Base-by-base conservation (phyloP, 2,329 filamentous ascomycete species). In the Nemania diffusa region DNA sequence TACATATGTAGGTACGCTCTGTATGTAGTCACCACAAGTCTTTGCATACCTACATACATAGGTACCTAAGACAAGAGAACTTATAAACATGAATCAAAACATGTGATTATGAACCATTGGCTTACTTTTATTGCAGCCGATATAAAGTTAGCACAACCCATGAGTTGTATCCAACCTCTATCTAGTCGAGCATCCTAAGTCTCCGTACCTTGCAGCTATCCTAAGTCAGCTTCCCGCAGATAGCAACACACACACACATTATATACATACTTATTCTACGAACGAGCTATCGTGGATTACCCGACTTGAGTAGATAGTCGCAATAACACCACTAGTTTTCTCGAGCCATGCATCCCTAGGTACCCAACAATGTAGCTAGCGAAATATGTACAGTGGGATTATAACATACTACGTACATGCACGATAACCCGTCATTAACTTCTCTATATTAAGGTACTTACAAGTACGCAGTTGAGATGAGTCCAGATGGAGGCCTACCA, bases 151-250 rank as follows among this genome's bases (percentile, higher is more conserved):
- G 9, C 29, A 32, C 29, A 9, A 32, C 29, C 29, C 9, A 32
- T 5, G 29, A 32, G 9, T 32, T 32, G 40, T 6, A 20, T 40
- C 37, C 8, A 34, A 40, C 15, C 5, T 13, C 37, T 17, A 50
- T 24, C 17, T 27, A 17, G 9, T 50, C 9, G 20, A 50, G 15
- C 46, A 50, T 50, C 46, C 46, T 20, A 27, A 24, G 2, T 11
- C 46, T 20, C 50, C 27, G 50, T 53, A 29, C 26, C 50, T 53
- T 53, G 26, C 50, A 53, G 50, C 27, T n/a, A 53, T 5, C 11
- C 48, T 51, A 24, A 24, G n/a, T 48, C 44, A 24, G 44, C 44
- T 24, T 48, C 17, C 44, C 44, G 44, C n/a, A 22, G 9, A 50
- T 13, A 22, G 46, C 46, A 6, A 11, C 46, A 27, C 22, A 32